A percentile compares a stretch with the other conserved stretches of the same genome.
These are phyloP conservation scores for Elsinoe necatrix DNA, from an alignment of 2,329 filamentous ascomycete species.

Conservation along the genomic window DNA sequence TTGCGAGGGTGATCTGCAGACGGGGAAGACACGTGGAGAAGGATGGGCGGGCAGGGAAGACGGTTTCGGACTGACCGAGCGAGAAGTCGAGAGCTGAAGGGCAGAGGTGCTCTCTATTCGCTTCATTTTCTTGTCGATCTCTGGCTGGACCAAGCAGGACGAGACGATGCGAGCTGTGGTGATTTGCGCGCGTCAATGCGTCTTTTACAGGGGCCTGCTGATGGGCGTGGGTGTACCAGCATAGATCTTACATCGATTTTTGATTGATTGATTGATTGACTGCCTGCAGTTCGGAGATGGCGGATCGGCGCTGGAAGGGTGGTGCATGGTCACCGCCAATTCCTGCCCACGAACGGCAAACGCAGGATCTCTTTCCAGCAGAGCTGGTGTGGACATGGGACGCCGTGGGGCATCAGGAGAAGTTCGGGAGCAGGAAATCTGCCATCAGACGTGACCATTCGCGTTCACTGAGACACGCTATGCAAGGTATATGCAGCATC, in stretches of 20 bases:
- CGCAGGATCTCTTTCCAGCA: background rate
- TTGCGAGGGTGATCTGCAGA: background rate
- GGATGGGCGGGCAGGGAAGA: background rate
- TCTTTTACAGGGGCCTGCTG: background rate
- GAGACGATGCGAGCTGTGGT: background rate
- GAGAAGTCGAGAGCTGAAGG: background rate
- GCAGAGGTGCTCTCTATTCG: background rate
- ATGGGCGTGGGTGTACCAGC: background rate
- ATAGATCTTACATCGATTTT: background rate
- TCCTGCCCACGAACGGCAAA: background rate
- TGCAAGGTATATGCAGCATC: background rate
- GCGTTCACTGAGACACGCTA: background rate
- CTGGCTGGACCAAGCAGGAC: background rate
- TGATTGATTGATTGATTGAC: background rate
- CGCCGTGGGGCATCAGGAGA: background rate
- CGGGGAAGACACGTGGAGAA: background rate
- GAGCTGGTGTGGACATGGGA: background rate
- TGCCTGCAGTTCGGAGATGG: background rate
- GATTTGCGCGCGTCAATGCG: background rate
- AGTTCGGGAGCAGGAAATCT: background rate
- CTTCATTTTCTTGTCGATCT: background rate
- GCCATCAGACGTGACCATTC: background rate
- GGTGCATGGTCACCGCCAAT: background rate
- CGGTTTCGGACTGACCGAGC: constrained; percentile 6
- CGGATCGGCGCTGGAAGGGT: background rate